Conservation (phyloP, 2,329 filamentous ascomycete species). For the Curvularia sp. region DNA sequence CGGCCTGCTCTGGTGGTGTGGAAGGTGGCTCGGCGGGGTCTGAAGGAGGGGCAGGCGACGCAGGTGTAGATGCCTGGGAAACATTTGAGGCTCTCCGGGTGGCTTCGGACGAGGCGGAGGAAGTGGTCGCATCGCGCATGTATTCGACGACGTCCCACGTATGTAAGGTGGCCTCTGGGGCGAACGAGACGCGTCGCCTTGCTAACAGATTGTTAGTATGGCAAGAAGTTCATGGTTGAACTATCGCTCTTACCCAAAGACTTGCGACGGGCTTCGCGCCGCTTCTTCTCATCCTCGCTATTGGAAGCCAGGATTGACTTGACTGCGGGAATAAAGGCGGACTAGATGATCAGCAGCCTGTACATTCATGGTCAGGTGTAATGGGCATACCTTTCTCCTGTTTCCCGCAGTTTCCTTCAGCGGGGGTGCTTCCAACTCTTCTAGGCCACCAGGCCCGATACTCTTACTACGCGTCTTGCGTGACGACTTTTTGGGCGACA, state of each 20-base stretch:
- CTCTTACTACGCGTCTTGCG: constrained; percentile 81
- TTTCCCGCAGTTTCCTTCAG: constrained; percentile 79
- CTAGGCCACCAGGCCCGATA: constrained; percentile 88
- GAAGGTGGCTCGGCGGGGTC: constrained; percentile 66
- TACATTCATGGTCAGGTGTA: neutral
- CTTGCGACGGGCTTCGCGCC: constrained; percentile 88
- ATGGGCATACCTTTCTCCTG: constrained; percentile 72
- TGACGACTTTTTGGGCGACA: constrained; percentile 34
- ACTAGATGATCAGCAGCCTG: constrained; percentile 42
- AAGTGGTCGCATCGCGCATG: constrained; percentile 82
- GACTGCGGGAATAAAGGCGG: constrained; percentile 59
- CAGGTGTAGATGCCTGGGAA: constrained; percentile 46
- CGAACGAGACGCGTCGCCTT: constrained; percentile 93
- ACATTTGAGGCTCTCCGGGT: constrained; percentile 75
- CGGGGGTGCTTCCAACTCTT: constrained; percentile 81
- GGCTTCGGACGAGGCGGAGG: constrained; percentile 73
- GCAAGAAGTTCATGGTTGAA: neutral
- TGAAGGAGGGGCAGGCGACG: constrained; percentile 49
- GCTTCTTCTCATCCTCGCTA: constrained; percentile 66
- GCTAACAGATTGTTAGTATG: constrained; percentile 54
- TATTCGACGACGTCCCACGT: constrained; percentile 96
- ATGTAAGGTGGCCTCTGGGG: constrained; percentile 94
- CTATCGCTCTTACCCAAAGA: constrained; percentile 68
- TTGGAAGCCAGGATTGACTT: constrained; percentile 65
- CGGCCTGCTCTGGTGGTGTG: constrained; percentile 67